Evolutionary conservation across 495 filamentous ascomycete genomes (phyloP).

Genomic region (Annulohypoxylon maeteangense): DNA sequence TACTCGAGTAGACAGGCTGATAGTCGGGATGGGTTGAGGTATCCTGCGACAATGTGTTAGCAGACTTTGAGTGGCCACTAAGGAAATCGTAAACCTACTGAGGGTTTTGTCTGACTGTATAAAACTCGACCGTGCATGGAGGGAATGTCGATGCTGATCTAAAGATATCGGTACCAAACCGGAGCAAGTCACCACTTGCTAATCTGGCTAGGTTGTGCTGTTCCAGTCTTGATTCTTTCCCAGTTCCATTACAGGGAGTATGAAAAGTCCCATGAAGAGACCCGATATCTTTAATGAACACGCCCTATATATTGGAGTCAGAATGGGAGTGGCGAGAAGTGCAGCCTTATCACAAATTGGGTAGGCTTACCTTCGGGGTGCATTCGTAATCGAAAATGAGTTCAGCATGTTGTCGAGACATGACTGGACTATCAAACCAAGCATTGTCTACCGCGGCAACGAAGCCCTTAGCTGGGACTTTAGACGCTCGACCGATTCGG

Average conservation of each 20-base stretch:
- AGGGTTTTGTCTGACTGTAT: slow-evolving; percentile 11
- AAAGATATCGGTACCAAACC: slow-evolving; percentile 60
- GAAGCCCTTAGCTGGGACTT: slow-evolving; percentile 52
- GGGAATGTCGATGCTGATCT: slow-evolving; percentile 52
- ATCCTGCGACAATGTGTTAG: slow-evolving; percentile 9
- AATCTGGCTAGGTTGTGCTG: slow-evolving; percentile 21
- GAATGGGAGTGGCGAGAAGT: slow-evolving; percentile 9
- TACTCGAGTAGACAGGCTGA: slow-evolving; percentile 14
- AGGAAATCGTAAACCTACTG: background rate
- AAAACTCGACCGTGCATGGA: slow-evolving; percentile 50
- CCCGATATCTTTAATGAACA: slow-evolving; percentile 60
- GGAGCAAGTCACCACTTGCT: slow-evolving; percentile 55
- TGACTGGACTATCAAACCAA: slow-evolving; percentile 82
- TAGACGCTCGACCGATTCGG: slow-evolving; percentile 55
- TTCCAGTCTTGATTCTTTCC: slow-evolving; percentile 29
- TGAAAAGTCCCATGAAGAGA: slow-evolving; percentile 69
- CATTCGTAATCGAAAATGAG: slow-evolving; percentile 57
- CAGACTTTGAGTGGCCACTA: background rate
- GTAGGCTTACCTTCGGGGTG: slow-evolving; percentile 12
- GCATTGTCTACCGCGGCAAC: slow-evolving; percentile 65
- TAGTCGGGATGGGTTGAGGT: background rate
- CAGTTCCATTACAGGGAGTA: slow-evolving; percentile 44
- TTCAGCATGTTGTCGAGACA: slow-evolving; percentile 81
- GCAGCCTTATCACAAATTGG: background rate
- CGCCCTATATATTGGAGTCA: slow-evolving; percentile 45